Conservation (phyloP, 1,139 yeast species). For the Pneumocystis murina region DNA sequence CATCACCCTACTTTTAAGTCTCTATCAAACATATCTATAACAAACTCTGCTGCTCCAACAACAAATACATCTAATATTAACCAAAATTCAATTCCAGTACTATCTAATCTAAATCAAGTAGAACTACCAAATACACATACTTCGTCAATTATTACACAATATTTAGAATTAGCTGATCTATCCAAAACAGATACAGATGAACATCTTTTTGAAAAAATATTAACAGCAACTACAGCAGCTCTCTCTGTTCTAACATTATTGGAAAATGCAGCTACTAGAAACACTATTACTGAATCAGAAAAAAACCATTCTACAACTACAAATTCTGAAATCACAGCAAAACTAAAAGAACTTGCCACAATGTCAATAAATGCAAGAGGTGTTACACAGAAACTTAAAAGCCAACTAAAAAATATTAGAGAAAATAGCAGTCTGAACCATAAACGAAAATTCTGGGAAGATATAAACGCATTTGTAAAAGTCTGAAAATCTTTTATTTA, state of each 20-base stretch:
- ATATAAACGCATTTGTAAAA: conserved; percentile 65
- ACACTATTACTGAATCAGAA: conserved; percentile 43
- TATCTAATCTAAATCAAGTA: conserved; percentile 9
- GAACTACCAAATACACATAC: conserved; percentile 13
- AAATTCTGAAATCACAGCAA: conserved; percentile 33
- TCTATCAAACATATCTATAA: background rate
- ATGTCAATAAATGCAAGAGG: conserved; percentile 76
- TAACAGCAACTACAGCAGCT: conserved; percentile 59
- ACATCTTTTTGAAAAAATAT: conserved; percentile 59
- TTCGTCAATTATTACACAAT: conserved; percentile 18
- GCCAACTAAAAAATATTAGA: conserved; percentile 39
- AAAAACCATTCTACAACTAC: conserved; percentile 16
- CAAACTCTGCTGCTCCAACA: background rate
- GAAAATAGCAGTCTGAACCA: conserved; percentile 34
- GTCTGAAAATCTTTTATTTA: conserved; percentile 37
- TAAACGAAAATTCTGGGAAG: conserved; percentile 67
- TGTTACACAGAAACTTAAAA: conserved; percentile 51
- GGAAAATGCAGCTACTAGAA: conserved; percentile 58
- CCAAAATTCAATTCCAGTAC: background rate
- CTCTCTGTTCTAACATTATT: conserved; percentile 66
- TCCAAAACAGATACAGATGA: conserved; percentile 49
- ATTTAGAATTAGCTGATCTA: conserved; percentile 17
- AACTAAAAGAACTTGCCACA: conserved; percentile 61
- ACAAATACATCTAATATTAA: background rate
- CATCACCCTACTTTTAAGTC: background rate